Evolutionary conservation across 495 filamentous ascomycete species (phyloP), one percentile per base, ranked within the genome.

Genomic region (Penicillium malachiteum): DNA sequence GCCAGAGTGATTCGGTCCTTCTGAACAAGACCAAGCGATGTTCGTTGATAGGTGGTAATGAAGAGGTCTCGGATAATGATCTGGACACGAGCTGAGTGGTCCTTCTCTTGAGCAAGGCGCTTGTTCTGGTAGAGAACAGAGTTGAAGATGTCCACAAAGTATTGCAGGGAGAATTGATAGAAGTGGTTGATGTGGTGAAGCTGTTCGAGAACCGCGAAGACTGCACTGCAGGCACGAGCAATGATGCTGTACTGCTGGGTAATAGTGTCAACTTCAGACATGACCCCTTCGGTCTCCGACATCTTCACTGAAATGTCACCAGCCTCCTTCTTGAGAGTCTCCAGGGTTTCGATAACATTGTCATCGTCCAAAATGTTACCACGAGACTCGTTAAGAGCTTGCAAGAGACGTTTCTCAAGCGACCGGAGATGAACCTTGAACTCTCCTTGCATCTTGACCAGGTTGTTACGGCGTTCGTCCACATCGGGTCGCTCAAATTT

Each of bases 341-440:
- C 94, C 3, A 99, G 86, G 2, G 94, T 97, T 70, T 97, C 90
- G 64, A 99, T 96, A 60, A 99, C 93, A 55, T 91, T 87, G 71
- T 99, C 94, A 65, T 99, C 94, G 66, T 99, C 94, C 21, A 99
- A 85, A 61, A 99, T 97, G 61, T 99, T 99, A 59, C 94, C 94
- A 42, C 89, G 88, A 37, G 94, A 97, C 72, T 97, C 91, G 70
- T 99, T 97, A 52, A 99, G 83, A 21, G 94, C 94, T 65, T 96
- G 92, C 32, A 99, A 77, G 44, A 99, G 81, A 38, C 89, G 86
- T 72, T 95, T 96, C 76, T 99, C 94, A n/a, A 99, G 85, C 63
- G 94, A 90, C 47, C 94, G 86, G 32, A 99, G 85, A 74, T 96
- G 92, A 14, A 96, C 84, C 73, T 92, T 96, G 83, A 99, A 99